phyloP scores from a whole-genome alignment of 176 grass and related monocot genomes.

The Oryza longistaminata region DNA sequence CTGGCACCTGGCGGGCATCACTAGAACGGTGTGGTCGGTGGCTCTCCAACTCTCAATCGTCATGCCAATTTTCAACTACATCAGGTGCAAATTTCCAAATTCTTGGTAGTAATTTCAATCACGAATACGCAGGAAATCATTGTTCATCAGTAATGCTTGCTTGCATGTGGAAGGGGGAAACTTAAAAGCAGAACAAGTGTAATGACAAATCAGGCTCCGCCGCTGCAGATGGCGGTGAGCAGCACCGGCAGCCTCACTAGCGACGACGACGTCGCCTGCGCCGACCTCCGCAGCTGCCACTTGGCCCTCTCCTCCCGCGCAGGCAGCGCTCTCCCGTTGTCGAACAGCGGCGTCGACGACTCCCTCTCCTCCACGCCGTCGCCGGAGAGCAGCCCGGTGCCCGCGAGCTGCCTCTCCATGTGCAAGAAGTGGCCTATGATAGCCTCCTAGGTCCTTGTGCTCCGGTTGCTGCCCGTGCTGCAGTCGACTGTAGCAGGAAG shows the following conservation, averaged over 20 bases:
- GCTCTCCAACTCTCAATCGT: not conserved
- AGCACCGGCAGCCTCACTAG: slow-evolving; percentile 50
- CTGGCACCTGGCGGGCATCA: not conserved
- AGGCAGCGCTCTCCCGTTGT: slow-evolving; percentile 40
- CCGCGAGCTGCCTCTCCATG: slow-evolving; percentile 55
- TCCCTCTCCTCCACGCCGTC: slow-evolving; percentile 8
- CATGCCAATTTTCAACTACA: not conserved
- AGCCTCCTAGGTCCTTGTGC: slow-evolving; percentile 32
- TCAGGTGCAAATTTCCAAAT: not conserved
- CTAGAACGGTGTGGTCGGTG: not conserved
- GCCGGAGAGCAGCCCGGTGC: slow-evolving; percentile 36
- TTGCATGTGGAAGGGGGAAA: not conserved
- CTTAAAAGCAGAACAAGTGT: not conserved
- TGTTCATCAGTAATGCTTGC: not conserved
- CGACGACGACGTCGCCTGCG: slow-evolving; percentile 36
- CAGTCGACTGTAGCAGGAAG: not conserved
- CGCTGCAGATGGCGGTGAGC: slow-evolving; percentile 60
- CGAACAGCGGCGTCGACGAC: slow-evolving; percentile 45
- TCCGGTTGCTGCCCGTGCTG: slow-evolving; percentile 29
- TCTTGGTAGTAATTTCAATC: not conserved
- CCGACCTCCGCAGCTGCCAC: slow-evolving; percentile 28
- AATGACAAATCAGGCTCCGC: slow-evolving; percentile 27
- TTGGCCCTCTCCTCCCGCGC: slow-evolving; percentile 18
- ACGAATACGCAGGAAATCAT: not conserved
- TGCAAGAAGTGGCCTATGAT: slow-evolving; percentile 51